A percentile compares a stretch with the other conserved stretches of the same genome.
Evolutionary conservation across 345 rosid genomes (phyloP).

Genomic region (Lumnitzera littorea): DNA sequence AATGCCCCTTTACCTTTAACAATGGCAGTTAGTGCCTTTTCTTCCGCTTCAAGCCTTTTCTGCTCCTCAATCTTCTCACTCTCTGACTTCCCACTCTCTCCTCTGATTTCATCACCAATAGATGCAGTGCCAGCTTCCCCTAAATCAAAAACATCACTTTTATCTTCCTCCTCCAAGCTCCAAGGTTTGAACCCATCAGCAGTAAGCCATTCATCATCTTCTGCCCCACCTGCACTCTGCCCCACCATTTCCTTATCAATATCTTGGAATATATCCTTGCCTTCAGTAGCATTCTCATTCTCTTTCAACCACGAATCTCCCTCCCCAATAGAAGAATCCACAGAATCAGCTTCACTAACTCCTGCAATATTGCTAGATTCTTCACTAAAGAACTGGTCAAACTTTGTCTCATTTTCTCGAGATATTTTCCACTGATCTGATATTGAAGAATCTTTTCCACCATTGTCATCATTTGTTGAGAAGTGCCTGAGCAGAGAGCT

Average conservation of each 20-base stretch:
- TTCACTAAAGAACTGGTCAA: conserved; percentile 24
- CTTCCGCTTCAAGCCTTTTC: conserved; percentile 42
- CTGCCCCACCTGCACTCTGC: neutral
- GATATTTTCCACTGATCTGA: conserved; percentile 46
- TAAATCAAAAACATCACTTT: conserved; percentile 30
- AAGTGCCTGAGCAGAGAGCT: conserved; percentile 29
- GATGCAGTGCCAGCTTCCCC: conserved; percentile 16
- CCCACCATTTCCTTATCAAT: conserved; percentile 1
- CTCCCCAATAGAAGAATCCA: conserved; percentile 2
- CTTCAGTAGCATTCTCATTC: conserved; percentile 9
- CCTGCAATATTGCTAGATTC: conserved; percentile 25
- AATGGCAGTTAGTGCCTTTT: conserved; percentile 47
- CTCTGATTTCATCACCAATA: conserved; percentile 13
- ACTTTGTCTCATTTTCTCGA: conserved; percentile 32
- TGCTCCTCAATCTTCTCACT: conserved; percentile 25
- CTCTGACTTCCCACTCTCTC: conserved; percentile 11
- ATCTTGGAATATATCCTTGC: conserved; percentile 7
- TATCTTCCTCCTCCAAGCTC: conserved; percentile 40
- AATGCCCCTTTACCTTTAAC: conserved; percentile 38
- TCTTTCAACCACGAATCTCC: conserved; percentile 29
- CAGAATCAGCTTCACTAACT: conserved; percentile 16
- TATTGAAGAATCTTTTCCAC: conserved; percentile 14
- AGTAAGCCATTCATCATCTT: conserved; percentile 24
- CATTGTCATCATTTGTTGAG: conserved; percentile 28
- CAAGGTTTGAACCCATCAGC: conserved; percentile 29